Base-by-base conservation (phyloP, 1,284 basidiomycete genomes). In the Puccinia polysora region DNA sequence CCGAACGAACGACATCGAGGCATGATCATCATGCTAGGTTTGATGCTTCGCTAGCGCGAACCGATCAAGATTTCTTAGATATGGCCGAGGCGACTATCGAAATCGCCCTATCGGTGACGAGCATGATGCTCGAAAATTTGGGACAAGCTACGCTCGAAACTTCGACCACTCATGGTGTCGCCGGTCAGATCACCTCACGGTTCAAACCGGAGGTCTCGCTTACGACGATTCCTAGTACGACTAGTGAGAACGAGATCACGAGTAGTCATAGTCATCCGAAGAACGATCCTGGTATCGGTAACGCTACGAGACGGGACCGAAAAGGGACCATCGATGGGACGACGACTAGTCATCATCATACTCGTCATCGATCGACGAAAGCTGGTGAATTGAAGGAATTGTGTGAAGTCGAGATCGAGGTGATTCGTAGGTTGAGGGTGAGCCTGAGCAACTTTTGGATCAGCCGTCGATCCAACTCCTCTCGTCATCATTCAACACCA, bases 41-140 rank as follows among this genome's bases (percentile, higher is more conserved):
- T 28, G 55, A 58, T 30, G 4, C 5, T 25, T 56, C 52, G 74
- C 75, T 45, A 78, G 80, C 0, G 79, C 78, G 50, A 75, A 81
- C 20, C 56, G 82, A 83, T 74, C 81, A 82, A 34, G 81, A 81
- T 60, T 78, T 83, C 38, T 74, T 83, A 8, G 81, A 82, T 58
- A 80, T 81, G 52, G 79, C 82, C 8, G 82, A 83, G 60, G 79
- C 80, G 15, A 82, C 82, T 0, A 81, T 81, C 2, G 79, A 81
- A 18, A 79, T 81, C 30, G 83, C 82, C 0, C 80, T 81, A 60
- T 80, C 79, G 1, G 81, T 82, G 2, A 83, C 82, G 80, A 76
- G 81, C 14, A 79, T 81, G 72, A 77, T 83, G 7, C 80, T 82
- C 28, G 81, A 83, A 73, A 81, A 82, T 67, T 76, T 83, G 20